Evolutionary conservation across 2,329 filamentous ascomycete species (phyloP).

Genomic region (Fusarium sambucinum): DNA sequence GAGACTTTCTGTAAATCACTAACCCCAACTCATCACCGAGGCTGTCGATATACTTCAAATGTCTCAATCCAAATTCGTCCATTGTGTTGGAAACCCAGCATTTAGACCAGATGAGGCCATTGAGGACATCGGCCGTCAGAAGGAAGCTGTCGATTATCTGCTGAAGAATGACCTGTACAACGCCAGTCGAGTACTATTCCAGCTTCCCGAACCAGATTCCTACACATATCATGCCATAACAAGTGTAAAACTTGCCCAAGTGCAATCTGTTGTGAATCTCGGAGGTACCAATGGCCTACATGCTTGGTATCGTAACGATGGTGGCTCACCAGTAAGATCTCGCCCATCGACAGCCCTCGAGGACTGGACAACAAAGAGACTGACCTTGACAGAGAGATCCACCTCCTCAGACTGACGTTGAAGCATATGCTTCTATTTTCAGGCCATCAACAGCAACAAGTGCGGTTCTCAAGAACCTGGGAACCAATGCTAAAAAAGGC

Average conservation of each 20-base stretch:
- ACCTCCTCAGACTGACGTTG: slow-evolving; percentile 69
- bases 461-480: slow-evolving; percentile 72
- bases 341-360: neutral
- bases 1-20: slow-evolving; percentile 18
- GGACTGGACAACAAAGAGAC: slow-evolving; percentile 8
- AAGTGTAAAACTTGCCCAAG: slow-evolving; percentile 62
- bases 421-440: slow-evolving; percentile 77
- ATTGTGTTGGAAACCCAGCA: slow-evolving; percentile 60
- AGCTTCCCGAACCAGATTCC: slow-evolving; percentile 58
- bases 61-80: slow-evolving; percentile 49
- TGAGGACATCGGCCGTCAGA: slow-evolving; percentile 55
- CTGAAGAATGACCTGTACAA: slow-evolving; percentile 58
- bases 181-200: slow-evolving; percentile 60
- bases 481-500: slow-evolving; percentile 72
- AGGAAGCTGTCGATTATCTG: slow-evolving; percentile 55
- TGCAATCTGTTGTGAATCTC: slow-evolving; percentile 60
- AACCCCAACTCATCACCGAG: slow-evolving; percentile 2
- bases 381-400: slow-evolving; percentile 55
- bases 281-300: slow-evolving; percentile 62
- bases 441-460: slow-evolving; percentile 68
- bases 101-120: slow-evolving; percentile 59
- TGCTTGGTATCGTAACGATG: slow-evolving; percentile 60
- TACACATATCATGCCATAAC: slow-evolving; percentile 66
- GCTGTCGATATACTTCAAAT: slow-evolving; percentile 34
- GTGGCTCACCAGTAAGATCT: slow-evolving; percentile 51